Conservation (phyloP, 2,329 filamentous ascomycete genomes). For the Fusarium chuoi region DNA sequence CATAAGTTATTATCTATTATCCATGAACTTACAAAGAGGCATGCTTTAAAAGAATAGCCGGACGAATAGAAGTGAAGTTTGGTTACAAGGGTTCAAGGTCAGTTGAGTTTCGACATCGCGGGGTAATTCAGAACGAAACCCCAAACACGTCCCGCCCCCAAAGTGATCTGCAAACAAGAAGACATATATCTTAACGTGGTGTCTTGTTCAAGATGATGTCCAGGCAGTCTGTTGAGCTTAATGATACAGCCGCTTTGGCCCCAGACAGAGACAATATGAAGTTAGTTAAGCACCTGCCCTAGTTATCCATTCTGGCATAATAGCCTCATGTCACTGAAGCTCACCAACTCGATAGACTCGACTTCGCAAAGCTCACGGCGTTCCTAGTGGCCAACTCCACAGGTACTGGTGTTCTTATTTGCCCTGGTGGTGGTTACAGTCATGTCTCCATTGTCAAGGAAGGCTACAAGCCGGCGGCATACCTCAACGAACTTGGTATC, state of each 20-base stretch:
- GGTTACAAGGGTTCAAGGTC: background rate
- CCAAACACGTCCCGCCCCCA: background rate
- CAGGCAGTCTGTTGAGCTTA: rapidly evolving
- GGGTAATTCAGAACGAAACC: background rate
- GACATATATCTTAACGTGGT: background rate
- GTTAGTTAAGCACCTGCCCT: background rate
- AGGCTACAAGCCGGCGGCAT: constrained; percentile 7
- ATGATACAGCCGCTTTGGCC: rapidly evolving
- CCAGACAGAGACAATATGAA: background rate
- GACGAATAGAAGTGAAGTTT: background rate
- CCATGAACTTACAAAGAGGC: background rate
- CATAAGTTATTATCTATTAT: background rate
- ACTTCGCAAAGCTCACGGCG: background rate
- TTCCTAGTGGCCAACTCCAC: constrained; percentile 2
- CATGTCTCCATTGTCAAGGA: constrained; percentile 16
- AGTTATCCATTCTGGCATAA: background rate
- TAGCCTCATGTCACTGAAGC: background rate
- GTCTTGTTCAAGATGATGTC: background rate
- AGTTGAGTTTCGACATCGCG: background rate
- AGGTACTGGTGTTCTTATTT: constrained; percentile 1
- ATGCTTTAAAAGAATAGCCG: background rate
- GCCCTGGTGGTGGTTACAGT: constrained; percentile 18
- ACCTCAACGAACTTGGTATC: constrained; percentile 11
- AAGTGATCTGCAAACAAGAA: background rate
- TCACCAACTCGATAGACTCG: constrained; percentile 4